Evolutionary conservation across 2,329 filamentous ascomycete genomes (phyloP), one percentile per base, ranked within the genome.

Genomic region (Phialocephala subalpina): DNA sequence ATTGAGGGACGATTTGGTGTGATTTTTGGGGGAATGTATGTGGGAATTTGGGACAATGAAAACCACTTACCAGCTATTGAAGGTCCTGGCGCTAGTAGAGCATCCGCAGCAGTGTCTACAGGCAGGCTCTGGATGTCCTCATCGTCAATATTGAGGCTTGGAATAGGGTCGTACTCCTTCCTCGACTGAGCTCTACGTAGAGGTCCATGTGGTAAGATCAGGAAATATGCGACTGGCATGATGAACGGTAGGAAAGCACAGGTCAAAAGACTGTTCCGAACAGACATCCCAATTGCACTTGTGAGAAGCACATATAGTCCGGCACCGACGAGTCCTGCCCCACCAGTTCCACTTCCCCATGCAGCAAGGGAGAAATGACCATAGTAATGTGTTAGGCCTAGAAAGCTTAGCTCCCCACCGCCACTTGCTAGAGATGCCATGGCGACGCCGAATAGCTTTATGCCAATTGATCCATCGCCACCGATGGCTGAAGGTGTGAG

Each of bases 291-390:
- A 64, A 97, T 82, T 75, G 90, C 92, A 36, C 92, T 94, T 0
- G 95, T 98, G 65, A 96, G 85, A 57, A 95, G 76, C 8, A 97
- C 92, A 79, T 98, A 99, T 16, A 95, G 84, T 0, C 94, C 94
- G 0, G 95, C 93, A 5, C 96, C 96, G 0, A 95, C 84, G 64
- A 99, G 78, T 0, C 95, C 95, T 0, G 95, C 95, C 0, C 92
- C 95, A 1, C 95, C 95, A 0, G 95, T 97, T 0, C 95, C 95
- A 69, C 92, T 95, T 0, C 93, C 92, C 96, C 96, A 99, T 40
- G 93, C 90, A 0, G 94, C 94, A 20, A 98, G 84, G 72, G 93
- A 93, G 78, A 92, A 90, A 9, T 88, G 90, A 0, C 95, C 96
- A 74, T 98, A 98, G 81, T 92, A 97, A 77, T 98, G 95, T 16